Evolutionary conservation across 164 flowering plant genomes (phyloP).

Genomic region (Platanus orientalis): DNA sequence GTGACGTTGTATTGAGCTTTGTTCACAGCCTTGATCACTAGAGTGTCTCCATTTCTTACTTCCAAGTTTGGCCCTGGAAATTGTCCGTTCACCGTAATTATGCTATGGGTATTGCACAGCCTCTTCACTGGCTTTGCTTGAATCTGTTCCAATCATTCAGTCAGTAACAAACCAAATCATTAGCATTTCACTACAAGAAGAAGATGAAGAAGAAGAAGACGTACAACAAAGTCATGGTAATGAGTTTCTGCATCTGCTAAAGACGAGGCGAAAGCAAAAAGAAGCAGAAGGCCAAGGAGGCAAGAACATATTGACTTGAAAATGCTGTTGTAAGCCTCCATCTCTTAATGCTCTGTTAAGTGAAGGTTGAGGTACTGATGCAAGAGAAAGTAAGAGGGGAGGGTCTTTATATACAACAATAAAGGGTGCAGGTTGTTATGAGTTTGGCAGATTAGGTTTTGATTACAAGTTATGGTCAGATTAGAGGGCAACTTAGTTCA

Average conservation of each 20-base stretch:
- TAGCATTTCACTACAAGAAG: neutral
- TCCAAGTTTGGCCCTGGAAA: slow-evolving; percentile 85
- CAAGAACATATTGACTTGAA: slow-evolving; percentile 9
- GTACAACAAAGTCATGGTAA: slow-evolving; percentile 45
- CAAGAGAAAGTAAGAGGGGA: neutral
- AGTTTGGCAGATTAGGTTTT: slow-evolving; percentile 18
- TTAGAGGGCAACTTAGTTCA: slow-evolving; percentile 13
- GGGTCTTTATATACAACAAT: neutral
- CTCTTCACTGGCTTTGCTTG: slow-evolving; percentile 71
- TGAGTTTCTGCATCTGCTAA: slow-evolving; percentile 33
- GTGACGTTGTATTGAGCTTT: slow-evolving; percentile 66
- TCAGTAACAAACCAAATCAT: too few species aligned
- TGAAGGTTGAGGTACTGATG: neutral
- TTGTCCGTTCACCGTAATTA: slow-evolving; percentile 84
- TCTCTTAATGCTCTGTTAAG: neutral
- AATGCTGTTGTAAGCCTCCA: slow-evolving; percentile 19
- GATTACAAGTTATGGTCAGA: slow-evolving; percentile 12
- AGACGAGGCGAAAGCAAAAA: slow-evolving; percentile 17
- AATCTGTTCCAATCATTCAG: slow-evolving; percentile 27
- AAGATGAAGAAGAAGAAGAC: slow-evolving; percentile 13
- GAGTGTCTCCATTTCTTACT: slow-evolving; percentile 71
- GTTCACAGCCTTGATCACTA: slow-evolving; percentile 63
- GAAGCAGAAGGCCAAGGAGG: slow-evolving; percentile 13
- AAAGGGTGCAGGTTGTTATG: neutral
- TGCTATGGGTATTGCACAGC: slow-evolving; percentile 78